Percentiles rank a stretch among this genome's conserved stretches.
phyloP scores from a whole-genome alignment of 352 stramenopile species.

The Phytopythium montanum region DNA sequence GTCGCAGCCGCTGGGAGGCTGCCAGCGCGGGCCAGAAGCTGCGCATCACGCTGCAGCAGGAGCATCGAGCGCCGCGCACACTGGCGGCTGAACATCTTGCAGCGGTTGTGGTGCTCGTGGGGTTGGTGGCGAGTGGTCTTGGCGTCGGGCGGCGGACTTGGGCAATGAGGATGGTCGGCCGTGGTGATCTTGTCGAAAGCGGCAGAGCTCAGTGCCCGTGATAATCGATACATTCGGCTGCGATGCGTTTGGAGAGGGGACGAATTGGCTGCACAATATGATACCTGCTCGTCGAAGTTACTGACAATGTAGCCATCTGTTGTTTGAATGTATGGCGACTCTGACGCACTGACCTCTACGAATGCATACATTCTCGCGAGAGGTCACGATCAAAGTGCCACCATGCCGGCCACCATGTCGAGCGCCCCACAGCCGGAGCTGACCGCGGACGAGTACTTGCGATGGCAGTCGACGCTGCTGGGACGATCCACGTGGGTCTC shows the following conservation, averaged over 20 bases:
- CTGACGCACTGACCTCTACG: neutral
- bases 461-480: constrained; percentile 2
- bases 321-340: neutral
- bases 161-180: neutral
- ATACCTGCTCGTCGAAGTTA: neutral
- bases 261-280: neutral
- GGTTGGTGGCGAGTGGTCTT: too few species aligned
- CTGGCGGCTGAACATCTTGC: neutral
- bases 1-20: neutral
- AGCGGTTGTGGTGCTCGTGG: too few species aligned
- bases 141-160: too few species aligned
- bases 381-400: neutral
- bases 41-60: neutral
- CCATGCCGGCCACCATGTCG: neutral
- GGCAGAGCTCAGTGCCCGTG: neutral
- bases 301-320: neutral
- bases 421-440: neutral
- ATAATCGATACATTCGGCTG: neutral
- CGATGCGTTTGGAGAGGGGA: neutral
- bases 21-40: neutral
- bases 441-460: constrained; percentile 1
- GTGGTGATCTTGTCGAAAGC: neutral
- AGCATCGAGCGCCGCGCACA: neutral
- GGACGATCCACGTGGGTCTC: neutral
- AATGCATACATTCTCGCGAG: neutral